phyloP scores from a whole-genome alignment of 768 basidiomycete genomes.

The Lactarius sp. region DNA sequence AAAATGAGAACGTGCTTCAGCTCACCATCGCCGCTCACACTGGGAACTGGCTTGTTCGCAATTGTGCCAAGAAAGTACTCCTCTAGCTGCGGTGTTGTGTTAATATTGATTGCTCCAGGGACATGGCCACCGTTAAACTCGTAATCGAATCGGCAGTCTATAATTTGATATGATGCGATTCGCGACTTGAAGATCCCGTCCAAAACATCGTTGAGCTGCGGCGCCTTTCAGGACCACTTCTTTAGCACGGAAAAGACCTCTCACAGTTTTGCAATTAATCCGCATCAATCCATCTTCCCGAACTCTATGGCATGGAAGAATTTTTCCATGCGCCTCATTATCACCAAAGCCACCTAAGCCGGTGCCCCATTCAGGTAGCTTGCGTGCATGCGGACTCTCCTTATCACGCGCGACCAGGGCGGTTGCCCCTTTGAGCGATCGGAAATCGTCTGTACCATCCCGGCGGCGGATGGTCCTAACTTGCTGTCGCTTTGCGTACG shows the following conservation, averaged over 20 bases:
- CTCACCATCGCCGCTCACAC: slow-evolving; percentile 64
- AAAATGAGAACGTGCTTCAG: slow-evolving; percentile 88
- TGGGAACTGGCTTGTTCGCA: slow-evolving; percentile 55
- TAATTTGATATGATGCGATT: slow-evolving; percentile 68
- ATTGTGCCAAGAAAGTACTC: slow-evolving; percentile 64
- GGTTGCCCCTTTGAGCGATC: slow-evolving; percentile 65
- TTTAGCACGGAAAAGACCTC: slow-evolving; percentile 29
- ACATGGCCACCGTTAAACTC: slow-evolving; percentile 95
- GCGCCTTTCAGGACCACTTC: slow-evolving; percentile 18
- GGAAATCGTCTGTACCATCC: slow-evolving; percentile 78
- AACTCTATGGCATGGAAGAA: slow-evolving; percentile 89
- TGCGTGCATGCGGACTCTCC: slow-evolving; percentile 25
- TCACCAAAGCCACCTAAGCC: slow-evolving; percentile 87
- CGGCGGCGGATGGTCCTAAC: slow-evolving; percentile 72
- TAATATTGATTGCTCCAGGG: slow-evolving; percentile 86
- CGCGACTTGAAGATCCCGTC: slow-evolving; percentile 64
- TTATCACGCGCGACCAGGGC: slow-evolving; percentile 28
- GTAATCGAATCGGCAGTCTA: slow-evolving; percentile 98
- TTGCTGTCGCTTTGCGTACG: slow-evolving; percentile 73
- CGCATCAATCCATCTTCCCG: slow-evolving; percentile 95
- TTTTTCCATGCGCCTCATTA: slow-evolving; percentile 89
- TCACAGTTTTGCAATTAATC: slow-evolving; percentile 73
- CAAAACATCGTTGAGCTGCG: slow-evolving; percentile 71
- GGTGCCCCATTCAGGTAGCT: slow-evolving; percentile 38
- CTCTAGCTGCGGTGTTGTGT: slow-evolving; percentile 73